Base-by-base conservation (phyloP, 352 stramenopile species). In the Globisporangium ultimum region DNA sequence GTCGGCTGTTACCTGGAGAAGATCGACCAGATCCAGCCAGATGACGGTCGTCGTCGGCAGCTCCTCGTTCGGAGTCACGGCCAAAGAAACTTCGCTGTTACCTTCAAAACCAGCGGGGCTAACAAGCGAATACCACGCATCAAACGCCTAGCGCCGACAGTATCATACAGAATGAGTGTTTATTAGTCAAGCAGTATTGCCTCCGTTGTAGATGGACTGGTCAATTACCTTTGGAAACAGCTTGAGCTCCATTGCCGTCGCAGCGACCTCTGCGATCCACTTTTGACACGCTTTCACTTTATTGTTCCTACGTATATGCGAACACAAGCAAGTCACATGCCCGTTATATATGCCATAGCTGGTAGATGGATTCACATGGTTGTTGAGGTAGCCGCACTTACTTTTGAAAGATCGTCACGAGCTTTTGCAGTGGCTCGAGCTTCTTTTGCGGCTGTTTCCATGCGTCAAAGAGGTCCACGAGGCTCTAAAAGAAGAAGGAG, bases 281-380 rank as follows among this genome's bases (percentile, higher is more conserved):
- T 95, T 95, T 58, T 95, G 86, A 42, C 77, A 88, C 36, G 81
- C 63, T 51, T 91, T 90, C 55, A 80, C 58, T 56, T 93, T 95
- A 47, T 88, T 80, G 7, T 66, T 76, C 54, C 84, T 95, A 36
- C 17, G 59, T 17, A 46, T 2, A 47, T n/a, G n/a, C n/a, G n/a
- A 34, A 50, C n/a, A n/a, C n/a, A n/a, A n/a, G n/a, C n/a, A n/a
- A n/a, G n/a, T n/a, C n/a, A n/a, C n/a, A n/a, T n/a, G n/a, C n/a
- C n/a, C n/a, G n/a, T n/a, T n/a, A n/a, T n/a, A n/a, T n/a, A n/a
- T n/a, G n/a, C n/a, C n/a, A n/a, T n/a, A n/a, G n/a, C n/a, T n/a
- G n/a, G n/a, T n/a, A n/a, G n/a, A n/a, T n/a, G 46, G 20, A 50
- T n/a, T n/a, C 48, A 41, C 10, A 24, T 15, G n/a, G n/a, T n/a